These are phyloP conservation scores for Neospermospora avenae DNA, from an alignment of 2,329 filamentous ascomycete genomes.

Conservation along the genomic window DNA sequence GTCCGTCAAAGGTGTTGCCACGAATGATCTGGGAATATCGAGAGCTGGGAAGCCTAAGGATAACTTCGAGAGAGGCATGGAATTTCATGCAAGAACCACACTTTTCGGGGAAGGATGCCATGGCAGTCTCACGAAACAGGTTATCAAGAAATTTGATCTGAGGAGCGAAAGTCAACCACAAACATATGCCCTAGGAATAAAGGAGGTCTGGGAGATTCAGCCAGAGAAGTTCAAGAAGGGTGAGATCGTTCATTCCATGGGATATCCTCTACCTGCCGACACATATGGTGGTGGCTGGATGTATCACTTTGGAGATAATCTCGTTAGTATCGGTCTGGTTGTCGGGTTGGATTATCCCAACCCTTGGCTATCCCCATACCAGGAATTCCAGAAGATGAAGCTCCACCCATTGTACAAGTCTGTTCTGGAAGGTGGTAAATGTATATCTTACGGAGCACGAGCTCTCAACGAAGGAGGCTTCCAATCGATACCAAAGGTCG, in stretches of 20 bases:
- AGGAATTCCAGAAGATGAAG: conserved; percentile 98
- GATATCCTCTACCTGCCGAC: conserved; percentile 82
- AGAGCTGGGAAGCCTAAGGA: conserved; percentile 83
- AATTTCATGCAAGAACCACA: conserved; percentile 90
- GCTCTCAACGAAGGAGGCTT: conserved; percentile 93
- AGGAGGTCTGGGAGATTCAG: conserved; percentile 96
- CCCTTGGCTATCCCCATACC: conserved; percentile 92
- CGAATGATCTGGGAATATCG: conserved; percentile 86
- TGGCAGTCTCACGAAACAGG: conserved; percentile 90
- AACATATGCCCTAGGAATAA: conserved; percentile 91
- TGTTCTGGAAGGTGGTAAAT: conserved; percentile 93
- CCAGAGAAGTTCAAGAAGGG: conserved; percentile 90
- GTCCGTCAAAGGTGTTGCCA: conserved; percentile 89
- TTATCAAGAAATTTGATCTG: conserved; percentile 91
- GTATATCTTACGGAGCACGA: conserved; percentile 91
- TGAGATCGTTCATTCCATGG: conserved; percentile 83
- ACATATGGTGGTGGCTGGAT: conserved; percentile 98
- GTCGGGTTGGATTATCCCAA: conserved; percentile 94
- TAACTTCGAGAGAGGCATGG: conserved; percentile 94
- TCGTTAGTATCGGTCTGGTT: conserved; percentile 88
- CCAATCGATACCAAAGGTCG: conserved; percentile 95
- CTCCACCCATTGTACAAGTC: conserved; percentile 87
- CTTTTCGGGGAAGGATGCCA: conserved; percentile 95
- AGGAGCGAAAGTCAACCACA: conserved; percentile 86
- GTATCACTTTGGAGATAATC: conserved; percentile 98